Percentiles rank a stretch among this genome's conserved stretches.
Conservation (phyloP, 768 basidiomycete genomes). For the Amyloporia xantha region DNA sequence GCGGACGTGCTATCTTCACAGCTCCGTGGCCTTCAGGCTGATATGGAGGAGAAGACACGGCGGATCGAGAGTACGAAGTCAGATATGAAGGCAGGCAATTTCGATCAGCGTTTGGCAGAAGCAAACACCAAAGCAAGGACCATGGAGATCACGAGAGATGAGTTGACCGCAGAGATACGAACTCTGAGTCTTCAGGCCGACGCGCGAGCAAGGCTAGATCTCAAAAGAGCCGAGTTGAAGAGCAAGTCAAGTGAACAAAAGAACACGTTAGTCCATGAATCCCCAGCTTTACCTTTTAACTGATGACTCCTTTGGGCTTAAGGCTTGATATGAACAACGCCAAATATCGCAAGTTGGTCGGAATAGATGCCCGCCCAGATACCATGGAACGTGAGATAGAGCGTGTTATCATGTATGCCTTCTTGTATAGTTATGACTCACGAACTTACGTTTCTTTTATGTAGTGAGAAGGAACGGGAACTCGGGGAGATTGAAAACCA, state of each 20-base stretch:
- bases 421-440: conserved; percentile 10
- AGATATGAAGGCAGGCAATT: conserved; percentile 54
- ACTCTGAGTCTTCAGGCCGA: conserved; percentile 74
- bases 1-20: conserved; percentile 48
- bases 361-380: conserved; percentile 48
- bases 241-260: conserved; percentile 60
- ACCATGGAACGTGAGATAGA: conserved; percentile 74
- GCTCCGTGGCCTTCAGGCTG: conserved; percentile 45
- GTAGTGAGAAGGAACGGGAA: conserved; percentile 66
- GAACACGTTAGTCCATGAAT: conserved; percentile 65
- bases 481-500: conserved; percentile 41
- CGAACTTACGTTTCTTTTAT: neutral
- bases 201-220: conserved; percentile 66
- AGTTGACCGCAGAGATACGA: conserved; percentile 63
- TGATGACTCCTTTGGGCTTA: no score
- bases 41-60: conserved; percentile 64
- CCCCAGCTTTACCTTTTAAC: no score
- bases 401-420: conserved; percentile 49
- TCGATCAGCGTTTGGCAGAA: conserved; percentile 56
- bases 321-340: conserved; percentile 59
- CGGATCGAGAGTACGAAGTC: conserved; percentile 53
- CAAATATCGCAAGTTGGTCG: conserved; percentile 63
- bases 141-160: conserved; percentile 66
- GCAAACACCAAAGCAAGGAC: conserved; percentile 44
- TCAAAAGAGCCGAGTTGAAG: conserved; percentile 65